Base-by-base conservation (phyloP, 164 flowering plant genomes). In the Vitis riparia region DNA sequence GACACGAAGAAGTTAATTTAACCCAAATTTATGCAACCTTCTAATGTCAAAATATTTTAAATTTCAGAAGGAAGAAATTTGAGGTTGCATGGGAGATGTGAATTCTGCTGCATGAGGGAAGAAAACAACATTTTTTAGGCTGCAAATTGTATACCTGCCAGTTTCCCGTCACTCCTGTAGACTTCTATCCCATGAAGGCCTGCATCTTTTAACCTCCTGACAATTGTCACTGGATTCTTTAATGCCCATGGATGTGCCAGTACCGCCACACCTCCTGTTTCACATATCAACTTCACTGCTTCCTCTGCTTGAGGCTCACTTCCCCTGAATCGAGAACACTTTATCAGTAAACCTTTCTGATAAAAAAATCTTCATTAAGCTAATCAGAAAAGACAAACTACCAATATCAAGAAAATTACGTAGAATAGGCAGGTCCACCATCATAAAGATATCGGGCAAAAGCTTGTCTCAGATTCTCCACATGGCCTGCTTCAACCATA, bases 231-330 rank as follows among this genome's bases (percentile, higher is more conserved):
- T 19, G 93, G 98, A 77, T 91, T 83, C 75, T 88, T 94, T 78
- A 92, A 82, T 50, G 98, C 87, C 99, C 99, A 94, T 30, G 97
- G 97, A 80, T 92, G 94, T 71, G 97, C 97, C 63, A 92, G 73
- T 51, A 88, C 93, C 1, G 93, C 79, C 55, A 92, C 64, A 53
- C 97, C 97, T 1, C 98, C 96, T 3, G 98, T 94, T 48, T 83
- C 81, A 76, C 83, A 66, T 73, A 94, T 89, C 59, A 94, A 59
- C 71, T 76, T 51, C 60, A 92, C 89, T 27, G 93, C 87, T 77
- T 88, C 91, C 81, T 91, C 99, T 9, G 89, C 88, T 59, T 59
- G 68, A 71, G 92, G 94, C 80, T 94, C 98, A 72, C 79, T 87
- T 68, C 97, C 98, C 77, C 98, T 92, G 85, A 3, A 70, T 23